Evolutionary conservation across 805 yeast genomes (phyloP).

Genomic region (Candida chilensis): DNA sequence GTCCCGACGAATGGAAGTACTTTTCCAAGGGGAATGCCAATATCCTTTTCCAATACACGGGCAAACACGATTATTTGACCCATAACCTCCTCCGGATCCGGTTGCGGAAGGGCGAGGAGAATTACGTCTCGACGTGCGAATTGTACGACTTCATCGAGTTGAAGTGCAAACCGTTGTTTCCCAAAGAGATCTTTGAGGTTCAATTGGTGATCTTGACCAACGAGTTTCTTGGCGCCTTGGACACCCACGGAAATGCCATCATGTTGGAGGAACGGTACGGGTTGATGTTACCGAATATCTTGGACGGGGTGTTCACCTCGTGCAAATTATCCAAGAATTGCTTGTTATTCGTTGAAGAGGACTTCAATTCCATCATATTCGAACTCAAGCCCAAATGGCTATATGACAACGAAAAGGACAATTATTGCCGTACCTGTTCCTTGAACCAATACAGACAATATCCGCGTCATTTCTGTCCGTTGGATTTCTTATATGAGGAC

Average conservation of each 20-base stretch:
- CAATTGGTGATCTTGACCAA: conserved; percentile 21
- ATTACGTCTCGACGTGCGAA: conserved; percentile 27
- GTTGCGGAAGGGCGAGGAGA: conserved; percentile 19
- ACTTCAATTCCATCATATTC: conserved; percentile 13
- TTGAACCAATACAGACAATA: conserved; percentile 15
- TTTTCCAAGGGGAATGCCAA: conserved; percentile 34
- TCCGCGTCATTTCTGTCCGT: conserved; percentile 24
- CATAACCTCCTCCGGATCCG: conserved; percentile 26
- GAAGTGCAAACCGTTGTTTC: conserved; percentile 24
- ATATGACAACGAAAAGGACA: conserved; percentile 18
- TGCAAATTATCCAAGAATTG: conserved; percentile 22
- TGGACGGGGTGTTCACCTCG: conserved; percentile 20
- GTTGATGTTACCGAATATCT: conserved; percentile 24
- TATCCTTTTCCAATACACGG: conserved; percentile 24
- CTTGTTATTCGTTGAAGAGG: conserved; percentile 19
- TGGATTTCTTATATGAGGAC: conserved; percentile 19
- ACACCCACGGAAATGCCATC: conserved; percentile 14
- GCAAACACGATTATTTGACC: conserved; percentile 18
- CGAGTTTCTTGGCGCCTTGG: conserved; percentile 17
- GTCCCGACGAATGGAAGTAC: conserved; percentile 24
- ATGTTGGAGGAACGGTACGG: conserved; percentile 27
- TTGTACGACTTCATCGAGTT: conserved; percentile 26
- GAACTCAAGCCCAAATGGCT: conserved; percentile 32
- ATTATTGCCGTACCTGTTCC: conserved; percentile 29
- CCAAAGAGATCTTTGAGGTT: conserved; percentile 21